phyloP scores from a whole-genome alignment of 2,329 filamentous ascomycete genomes.

The Conoideocrella luteorostrata region DNA sequence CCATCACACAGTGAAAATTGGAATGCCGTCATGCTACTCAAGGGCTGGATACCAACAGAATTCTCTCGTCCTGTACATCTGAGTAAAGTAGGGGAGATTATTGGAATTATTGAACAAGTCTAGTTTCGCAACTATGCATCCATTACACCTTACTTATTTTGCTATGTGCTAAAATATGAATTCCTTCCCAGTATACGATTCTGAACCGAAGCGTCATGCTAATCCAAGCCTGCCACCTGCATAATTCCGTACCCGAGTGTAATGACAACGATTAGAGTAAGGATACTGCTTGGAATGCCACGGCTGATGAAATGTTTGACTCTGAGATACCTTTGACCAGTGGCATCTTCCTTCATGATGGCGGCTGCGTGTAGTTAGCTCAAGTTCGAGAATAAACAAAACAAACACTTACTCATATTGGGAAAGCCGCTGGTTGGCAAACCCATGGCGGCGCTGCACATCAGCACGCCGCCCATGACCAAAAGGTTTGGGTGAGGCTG shows the following conservation, averaged over 20 bases:
- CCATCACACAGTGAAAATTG: no score
- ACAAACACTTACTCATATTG: conserved; percentile 84
- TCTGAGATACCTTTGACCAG: conserved; percentile 82
- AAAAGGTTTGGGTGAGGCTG: conserved; percentile 89
- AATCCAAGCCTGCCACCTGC: conserved; percentile 61
- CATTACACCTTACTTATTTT: no score
- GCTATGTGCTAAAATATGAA: background rate
- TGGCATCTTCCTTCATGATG: conserved; percentile 98
- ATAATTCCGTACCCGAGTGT: conserved; percentile 89
- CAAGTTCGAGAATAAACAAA: background rate
- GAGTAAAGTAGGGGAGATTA: no score
- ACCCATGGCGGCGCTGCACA: conserved; percentile 96
- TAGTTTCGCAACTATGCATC: no score
- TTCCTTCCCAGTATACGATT: background rate
- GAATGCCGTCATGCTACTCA: no score
- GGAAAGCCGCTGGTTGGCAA: conserved; percentile 94
- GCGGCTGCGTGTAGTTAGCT: conserved; percentile 55
- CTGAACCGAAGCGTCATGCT: conserved; percentile 9
- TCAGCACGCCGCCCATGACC: conserved; percentile 90
- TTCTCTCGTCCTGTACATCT: no score
- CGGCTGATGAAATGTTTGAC: conserved; percentile 93
- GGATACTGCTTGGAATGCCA: conserved; percentile 80
- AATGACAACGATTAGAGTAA: conserved; percentile 76
- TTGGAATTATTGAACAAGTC: no score
- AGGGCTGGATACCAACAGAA: no score